Conservation (phyloP, 495 filamentous ascomycete genomes). For the Penicillium chermesinum region DNA sequence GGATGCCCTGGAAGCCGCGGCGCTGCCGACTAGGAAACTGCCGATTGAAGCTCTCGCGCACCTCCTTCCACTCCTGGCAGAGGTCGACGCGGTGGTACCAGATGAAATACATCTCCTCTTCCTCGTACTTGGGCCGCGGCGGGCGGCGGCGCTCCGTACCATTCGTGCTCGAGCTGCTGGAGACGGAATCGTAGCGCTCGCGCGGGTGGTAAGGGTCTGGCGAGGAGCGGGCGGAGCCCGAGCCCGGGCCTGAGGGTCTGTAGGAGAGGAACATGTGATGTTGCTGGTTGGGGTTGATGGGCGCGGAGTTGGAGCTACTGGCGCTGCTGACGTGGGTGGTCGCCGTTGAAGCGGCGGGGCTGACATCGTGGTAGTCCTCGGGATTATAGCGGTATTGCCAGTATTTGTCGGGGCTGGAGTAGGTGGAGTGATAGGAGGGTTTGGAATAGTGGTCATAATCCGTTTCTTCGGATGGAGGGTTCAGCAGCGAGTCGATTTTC, state of each 20-base stretch:
- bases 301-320: constrained; percentile 3
- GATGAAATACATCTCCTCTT: constrained; percentile 52
- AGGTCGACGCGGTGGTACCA: constrained; percentile 54
- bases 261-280: constrained; percentile 24
- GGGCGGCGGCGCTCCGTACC: constrained; percentile 38
- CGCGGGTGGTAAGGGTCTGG: constrained; percentile 34
- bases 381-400: constrained; percentile 23
- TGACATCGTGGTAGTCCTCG: constrained; percentile 21
- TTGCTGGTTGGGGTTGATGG: constrained; percentile 11
- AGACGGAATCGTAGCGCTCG: constrained; percentile 41
- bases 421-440: constrained; percentile 13
- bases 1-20: constrained; percentile 46
- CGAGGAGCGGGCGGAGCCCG: constrained; percentile 30
- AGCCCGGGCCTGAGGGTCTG: constrained; percentile 16
- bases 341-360: constrained; percentile 18
- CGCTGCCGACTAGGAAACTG: constrained; percentile 44
- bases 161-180: constrained; percentile 38
- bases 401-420: constrained; percentile 27
- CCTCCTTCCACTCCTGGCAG: constrained; percentile 48
- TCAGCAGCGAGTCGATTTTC: constrained; percentile 39
- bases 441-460: constrained; percentile 23
- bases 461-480: constrained; percentile 22
- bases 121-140: constrained; percentile 45
- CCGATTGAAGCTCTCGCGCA: constrained; percentile 44
- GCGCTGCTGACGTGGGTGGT: constrained; percentile 16